Percentiles rank a stretch among this genome's conserved stretches.
These are phyloP conservation scores for Candolleomyces aberdarensis DNA, from an alignment of 768 basidiomycete species.

Conservation along the genomic window DNA sequence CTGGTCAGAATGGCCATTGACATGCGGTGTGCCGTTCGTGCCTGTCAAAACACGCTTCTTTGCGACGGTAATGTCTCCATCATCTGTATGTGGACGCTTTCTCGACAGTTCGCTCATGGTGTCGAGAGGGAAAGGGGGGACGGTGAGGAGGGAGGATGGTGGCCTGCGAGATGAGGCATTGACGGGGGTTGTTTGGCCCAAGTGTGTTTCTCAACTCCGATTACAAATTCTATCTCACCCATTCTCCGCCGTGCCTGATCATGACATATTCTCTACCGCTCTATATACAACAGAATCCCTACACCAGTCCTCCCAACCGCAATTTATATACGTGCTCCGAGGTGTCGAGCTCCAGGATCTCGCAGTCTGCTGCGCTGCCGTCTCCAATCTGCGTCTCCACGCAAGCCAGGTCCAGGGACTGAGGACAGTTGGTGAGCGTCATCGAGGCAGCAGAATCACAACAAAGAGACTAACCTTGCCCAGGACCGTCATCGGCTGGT, in stretches of 20 bases:
- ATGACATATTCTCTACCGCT: too few species aligned
- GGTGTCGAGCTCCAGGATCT: slow-evolving; percentile 56
- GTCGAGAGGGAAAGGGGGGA: slow-evolving; percentile 14
- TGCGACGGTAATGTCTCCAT: slow-evolving; percentile 41
- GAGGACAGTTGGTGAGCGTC: slow-evolving; percentile 18
- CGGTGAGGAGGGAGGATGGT: slow-evolving; percentile 17
- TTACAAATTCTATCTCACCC: background rate
- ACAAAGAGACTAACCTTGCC: slow-evolving; percentile 48
- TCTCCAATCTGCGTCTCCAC: slow-evolving; percentile 93
- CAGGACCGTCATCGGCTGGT: slow-evolving; percentile 90
- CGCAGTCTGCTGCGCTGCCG: slow-evolving; percentile 77
- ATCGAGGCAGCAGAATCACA: background rate
- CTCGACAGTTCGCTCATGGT: slow-evolving; percentile 32
- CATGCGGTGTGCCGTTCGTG: slow-evolving; percentile 48
- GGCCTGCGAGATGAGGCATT: slow-evolving; percentile 7
- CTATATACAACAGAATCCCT: too few species aligned
- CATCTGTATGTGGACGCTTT: slow-evolving; percentile 56
- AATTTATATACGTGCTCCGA: slow-evolving; percentile 29
- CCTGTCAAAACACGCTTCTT: slow-evolving; percentile 59
- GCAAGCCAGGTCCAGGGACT: slow-evolving; percentile 82
- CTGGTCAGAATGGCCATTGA: slow-evolving; percentile 45
- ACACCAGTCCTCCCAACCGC: slow-evolving; percentile 12
- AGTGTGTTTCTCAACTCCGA: background rate
- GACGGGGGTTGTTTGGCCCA: slow-evolving; percentile 5
- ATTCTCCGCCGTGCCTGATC: background rate